Evolutionary conservation across 768 basidiomycete species (phyloP), one percentile per base, ranked within the genome.

Genomic region (Imleria badia): DNA sequence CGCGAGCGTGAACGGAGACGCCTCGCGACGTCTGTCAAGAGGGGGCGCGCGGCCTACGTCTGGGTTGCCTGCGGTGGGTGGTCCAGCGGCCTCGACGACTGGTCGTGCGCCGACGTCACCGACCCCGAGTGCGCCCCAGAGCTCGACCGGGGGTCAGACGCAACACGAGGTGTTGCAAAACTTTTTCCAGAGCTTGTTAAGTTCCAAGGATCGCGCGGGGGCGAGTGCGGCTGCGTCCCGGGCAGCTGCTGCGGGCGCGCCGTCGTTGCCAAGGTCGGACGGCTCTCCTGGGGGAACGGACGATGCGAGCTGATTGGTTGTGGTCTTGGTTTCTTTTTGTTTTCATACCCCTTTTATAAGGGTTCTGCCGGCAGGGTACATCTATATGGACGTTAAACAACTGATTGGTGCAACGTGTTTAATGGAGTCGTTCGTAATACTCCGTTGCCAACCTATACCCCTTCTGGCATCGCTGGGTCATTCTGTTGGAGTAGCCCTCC

Each of bases 81-180:
- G 75, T 19, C 64, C 76, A 1, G 61, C 63, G 8, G 57, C 73
- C 22, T 58, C 71, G 11, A 59, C 69, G 1, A 63, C 58, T n/a
- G 63, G 74, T 36, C 62, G 73, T 52, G 43, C 72, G 8, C 76
- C 80, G 4, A 59, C 73, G 14, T 75, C 80, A 23, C 78, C 81
- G 15, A 65, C 71, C 14, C 45, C 69, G 49, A 66, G 56, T 20
- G 36, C 62, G 34, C 71, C 78, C 8, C 75, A 80, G n/a, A 78
- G 72, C 59, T 73, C 80, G 20, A 70, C 76, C 11, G 77, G 73
- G 10, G 82, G 79, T n/a, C 86, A 83, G 72, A 81, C 81, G 36
- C 87, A 91, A 54, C 89, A 92, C 64, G 89, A 91, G 67, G 88
- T 92, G 17, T 68, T 94, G 58, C 89, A 92, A 62, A 87, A 87